Evolutionary conservation across 2,329 filamentous ascomycete genomes (phyloP).

Genomic region (Lithohypha guttulata): DNA sequence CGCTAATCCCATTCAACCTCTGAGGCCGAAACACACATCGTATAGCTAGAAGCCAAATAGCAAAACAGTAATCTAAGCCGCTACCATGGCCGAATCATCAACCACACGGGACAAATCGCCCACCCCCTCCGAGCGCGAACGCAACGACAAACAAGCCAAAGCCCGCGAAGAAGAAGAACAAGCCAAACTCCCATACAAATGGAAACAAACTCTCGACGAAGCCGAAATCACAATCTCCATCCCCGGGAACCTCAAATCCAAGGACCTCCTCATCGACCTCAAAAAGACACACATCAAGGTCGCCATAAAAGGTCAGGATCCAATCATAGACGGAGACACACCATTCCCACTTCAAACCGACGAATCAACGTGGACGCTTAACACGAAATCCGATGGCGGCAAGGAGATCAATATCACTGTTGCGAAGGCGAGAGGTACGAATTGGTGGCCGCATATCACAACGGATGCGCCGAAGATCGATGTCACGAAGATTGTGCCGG

Average conservation of each 20-base stretch:
- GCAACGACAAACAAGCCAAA: slow-evolving; percentile 45
- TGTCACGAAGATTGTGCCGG: slow-evolving; percentile 85
- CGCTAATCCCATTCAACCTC: too few relatives aligned
- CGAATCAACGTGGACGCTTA: slow-evolving; percentile 90
- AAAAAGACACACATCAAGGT: slow-evolving; percentile 68
- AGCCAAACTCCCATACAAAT: slow-evolving; percentile 87
- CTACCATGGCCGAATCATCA: neutral
- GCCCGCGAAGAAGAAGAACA: slow-evolving; percentile 73
- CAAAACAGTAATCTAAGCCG: too few relatives aligned
- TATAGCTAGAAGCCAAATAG: neutral
- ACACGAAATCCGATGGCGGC: slow-evolving; percentile 47
- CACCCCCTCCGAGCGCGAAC: slow-evolving; percentile 44
- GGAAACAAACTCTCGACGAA: slow-evolving; percentile 86
- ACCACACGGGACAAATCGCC: slow-evolving; percentile 12
- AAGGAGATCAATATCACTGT: slow-evolving; percentile 82
- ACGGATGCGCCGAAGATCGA: slow-evolving; percentile 83
- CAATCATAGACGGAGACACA: slow-evolving; percentile 73
- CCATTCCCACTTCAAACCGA: slow-evolving; percentile 69
- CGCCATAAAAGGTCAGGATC: slow-evolving; percentile 76
- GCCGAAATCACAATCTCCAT: slow-evolving; percentile 70
- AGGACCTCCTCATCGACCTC: slow-evolving; percentile 73
- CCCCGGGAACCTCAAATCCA: slow-evolving; percentile 71
- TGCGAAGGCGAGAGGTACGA: slow-evolving; percentile 92
- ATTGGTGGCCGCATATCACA: slow-evolving; percentile 95
- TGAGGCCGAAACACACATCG: neutral